Evolutionary conservation across 2,329 filamentous ascomycete species (phyloP), one percentile per base, ranked within the genome.

Genomic region (Plectosphaerella cucumerina): DNA sequence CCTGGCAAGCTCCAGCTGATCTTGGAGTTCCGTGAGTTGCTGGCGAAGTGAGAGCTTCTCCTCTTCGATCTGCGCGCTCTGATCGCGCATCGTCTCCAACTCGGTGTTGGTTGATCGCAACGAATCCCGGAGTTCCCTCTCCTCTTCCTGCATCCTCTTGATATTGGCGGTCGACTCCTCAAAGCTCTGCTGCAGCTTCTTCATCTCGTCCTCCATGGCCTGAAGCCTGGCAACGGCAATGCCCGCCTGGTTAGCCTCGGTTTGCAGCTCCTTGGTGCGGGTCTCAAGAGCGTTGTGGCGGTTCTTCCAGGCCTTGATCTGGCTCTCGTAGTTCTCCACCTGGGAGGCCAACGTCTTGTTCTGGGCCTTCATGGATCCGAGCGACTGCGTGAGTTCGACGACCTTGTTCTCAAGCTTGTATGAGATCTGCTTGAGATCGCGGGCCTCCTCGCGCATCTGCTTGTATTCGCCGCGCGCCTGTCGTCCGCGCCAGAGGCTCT

Each of bases 341-440:
- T 97, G 92, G 34, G 82, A 86, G 60, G 88, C 78, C 55, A 99
- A 80, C 52, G 82, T 82, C 77, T 96, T 97, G 81, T 99, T 99
- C 73, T 96, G 90, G 56, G 86, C 83, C 76, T 96, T 96, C 80
- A 96, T 87, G 10, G 90, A 86, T 58, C 94, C 92, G 61, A 99
- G 73, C 47, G 87, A 90, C 70, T 99, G 94, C 1, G 94, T 99
- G 63, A 99, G 81, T 74, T 99, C 94, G 56, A 99, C 90, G 56
- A 99, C 94, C 84, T 99, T 99, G 81, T 99, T 97, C 71, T 99
- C 94, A 62, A 99, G 77, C 77, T 96, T 97, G 79, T 99, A 99
- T 3, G 94, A 97, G 60, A 99, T 99, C 71, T 97, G 93, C 79
- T 97, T 97, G 68, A 99, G 82, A 75, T 99, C 95, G 65, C 94